Percentiles rank a stretch among this genome's conserved stretches.
These are phyloP conservation scores for Citrus hindsii DNA, from an alignment of 345 rosid species.

Conservation along the genomic window DNA sequence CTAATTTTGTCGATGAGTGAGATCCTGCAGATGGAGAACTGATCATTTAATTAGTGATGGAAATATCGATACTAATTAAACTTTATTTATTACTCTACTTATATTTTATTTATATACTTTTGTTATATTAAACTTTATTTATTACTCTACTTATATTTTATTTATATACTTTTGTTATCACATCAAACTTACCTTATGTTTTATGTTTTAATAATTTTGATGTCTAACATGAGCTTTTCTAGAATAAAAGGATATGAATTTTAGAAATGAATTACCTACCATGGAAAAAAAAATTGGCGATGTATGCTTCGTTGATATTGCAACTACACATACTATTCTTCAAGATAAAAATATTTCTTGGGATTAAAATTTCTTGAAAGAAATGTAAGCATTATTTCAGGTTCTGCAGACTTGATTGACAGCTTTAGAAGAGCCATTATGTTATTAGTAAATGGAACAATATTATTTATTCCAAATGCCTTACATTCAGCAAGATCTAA, in stretches of 20 bases:
- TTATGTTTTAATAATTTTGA: neutral
- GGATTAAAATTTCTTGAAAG: neutral
- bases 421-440: neutral
- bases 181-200: too few relatives aligned
- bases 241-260: too few relatives aligned
- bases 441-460: neutral
- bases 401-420: neutral
- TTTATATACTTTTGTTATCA: too few relatives aligned
- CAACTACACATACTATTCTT: neutral
- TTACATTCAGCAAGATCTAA: neutral
- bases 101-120: too few relatives aligned
- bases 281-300: too few relatives aligned
- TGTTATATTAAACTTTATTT: too few relatives aligned
- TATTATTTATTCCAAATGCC: neutral
- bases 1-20: neutral
- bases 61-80: too few relatives aligned
- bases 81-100: too few relatives aligned
- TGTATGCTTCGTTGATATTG: neutral
- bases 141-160: too few relatives aligned
- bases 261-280: neutral
- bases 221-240: too few relatives aligned
- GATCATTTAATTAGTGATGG: neutral
- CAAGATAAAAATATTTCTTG: neutral
- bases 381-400: neutral
- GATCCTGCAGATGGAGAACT: neutral